phyloP scores from a whole-genome alignment of 2,329 filamentous ascomycete species.

The Cladosporium velox region DNA sequence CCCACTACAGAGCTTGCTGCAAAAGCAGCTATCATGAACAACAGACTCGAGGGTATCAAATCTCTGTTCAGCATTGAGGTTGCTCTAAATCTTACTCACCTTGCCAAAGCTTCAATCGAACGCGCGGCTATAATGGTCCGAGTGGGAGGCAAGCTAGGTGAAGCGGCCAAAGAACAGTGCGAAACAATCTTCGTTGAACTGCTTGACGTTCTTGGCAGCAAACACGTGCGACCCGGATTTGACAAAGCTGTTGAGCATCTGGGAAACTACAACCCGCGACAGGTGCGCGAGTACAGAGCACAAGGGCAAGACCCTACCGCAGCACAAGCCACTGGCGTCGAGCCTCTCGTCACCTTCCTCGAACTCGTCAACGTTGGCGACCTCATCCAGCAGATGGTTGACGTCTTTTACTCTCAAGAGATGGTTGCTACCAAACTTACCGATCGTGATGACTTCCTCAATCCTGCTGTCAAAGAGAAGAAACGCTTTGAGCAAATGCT shows the following conservation, averaged over 20 bases:
- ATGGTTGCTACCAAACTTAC: slow-evolving; percentile 78
- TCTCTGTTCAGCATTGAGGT: slow-evolving; percentile 96
- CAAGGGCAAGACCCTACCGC: slow-evolving; percentile 24
- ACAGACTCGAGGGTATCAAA: slow-evolving; percentile 88
- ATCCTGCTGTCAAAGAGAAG: slow-evolving; percentile 89
- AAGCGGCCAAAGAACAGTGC: slow-evolving; percentile 85
- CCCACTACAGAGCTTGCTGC: slow-evolving; percentile 91
- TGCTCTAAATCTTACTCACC: slow-evolving; percentile 83
- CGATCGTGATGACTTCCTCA: slow-evolving; percentile 91
- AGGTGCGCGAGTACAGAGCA: slow-evolving; percentile 62
- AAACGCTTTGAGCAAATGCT: slow-evolving; percentile 99
- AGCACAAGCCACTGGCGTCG: slow-evolving; percentile 64
- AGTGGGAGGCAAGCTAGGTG: slow-evolving; percentile 73
- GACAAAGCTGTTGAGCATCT: slow-evolving; percentile 90
- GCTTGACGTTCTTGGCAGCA: slow-evolving; percentile 78
- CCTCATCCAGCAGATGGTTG: slow-evolving; percentile 97
- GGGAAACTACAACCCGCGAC: slow-evolving; percentile 85
- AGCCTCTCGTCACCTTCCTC: slow-evolving; percentile 90
- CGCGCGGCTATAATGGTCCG: slow-evolving; percentile 79
- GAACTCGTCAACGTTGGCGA: slow-evolving; percentile 98
- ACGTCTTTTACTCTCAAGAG: slow-evolving; percentile 98
- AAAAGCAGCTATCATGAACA: slow-evolving; percentile 97
- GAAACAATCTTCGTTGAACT: slow-evolving; percentile 83
- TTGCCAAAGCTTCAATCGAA: slow-evolving; percentile 84
- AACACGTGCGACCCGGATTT: slow-evolving; percentile 90